Percentiles rank a stretch among this genome's conserved stretches.
These are phyloP conservation scores for Fagopyrum homotropicum DNA, from an alignment of 148 eudicot species.

Conservation along the genomic window DNA sequence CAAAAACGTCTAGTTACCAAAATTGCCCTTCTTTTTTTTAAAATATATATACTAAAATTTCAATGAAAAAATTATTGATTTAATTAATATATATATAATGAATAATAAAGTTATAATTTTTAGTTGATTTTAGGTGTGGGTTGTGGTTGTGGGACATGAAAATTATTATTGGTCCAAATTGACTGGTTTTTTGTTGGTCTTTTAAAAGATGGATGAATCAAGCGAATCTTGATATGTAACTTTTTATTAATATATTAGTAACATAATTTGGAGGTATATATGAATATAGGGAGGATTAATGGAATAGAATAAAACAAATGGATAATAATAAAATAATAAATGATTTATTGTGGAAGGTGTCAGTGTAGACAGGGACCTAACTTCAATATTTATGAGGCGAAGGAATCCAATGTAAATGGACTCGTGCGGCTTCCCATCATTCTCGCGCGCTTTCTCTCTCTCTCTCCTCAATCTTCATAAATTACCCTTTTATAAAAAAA, in stretches of 20 bases:
- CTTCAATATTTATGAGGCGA: slow-evolving; percentile 1
- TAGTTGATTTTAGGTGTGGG: too few relatives aligned
- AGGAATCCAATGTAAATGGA: slow-evolving; percentile 31
- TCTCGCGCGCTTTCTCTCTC: neutral
- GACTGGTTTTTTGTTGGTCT: too few relatives aligned
- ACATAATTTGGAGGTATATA: neutral
- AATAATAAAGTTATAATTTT: too few relatives aligned
- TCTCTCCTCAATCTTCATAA: neutral
- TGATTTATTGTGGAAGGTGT: neutral
- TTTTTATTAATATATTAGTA: too few relatives aligned
- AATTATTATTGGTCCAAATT: too few relatives aligned
- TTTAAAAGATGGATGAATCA: neutral
- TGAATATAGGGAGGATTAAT: neutral
- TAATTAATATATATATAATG: too few relatives aligned
- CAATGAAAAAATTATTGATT: too few relatives aligned
- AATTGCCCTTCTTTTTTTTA: too few relatives aligned
- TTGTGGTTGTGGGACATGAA: too few relatives aligned
- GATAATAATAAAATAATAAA: neutral
- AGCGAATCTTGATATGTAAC: neutral
- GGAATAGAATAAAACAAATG: neutral
- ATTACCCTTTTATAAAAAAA: too few relatives aligned
- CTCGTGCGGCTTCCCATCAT: slow-evolving; percentile 28
- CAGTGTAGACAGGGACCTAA: neutral
- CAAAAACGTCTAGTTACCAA: too few relatives aligned
- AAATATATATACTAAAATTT: too few relatives aligned